Conservation (phyloP, 441 rosid species). For the Pelargonium citronellum region DNA sequence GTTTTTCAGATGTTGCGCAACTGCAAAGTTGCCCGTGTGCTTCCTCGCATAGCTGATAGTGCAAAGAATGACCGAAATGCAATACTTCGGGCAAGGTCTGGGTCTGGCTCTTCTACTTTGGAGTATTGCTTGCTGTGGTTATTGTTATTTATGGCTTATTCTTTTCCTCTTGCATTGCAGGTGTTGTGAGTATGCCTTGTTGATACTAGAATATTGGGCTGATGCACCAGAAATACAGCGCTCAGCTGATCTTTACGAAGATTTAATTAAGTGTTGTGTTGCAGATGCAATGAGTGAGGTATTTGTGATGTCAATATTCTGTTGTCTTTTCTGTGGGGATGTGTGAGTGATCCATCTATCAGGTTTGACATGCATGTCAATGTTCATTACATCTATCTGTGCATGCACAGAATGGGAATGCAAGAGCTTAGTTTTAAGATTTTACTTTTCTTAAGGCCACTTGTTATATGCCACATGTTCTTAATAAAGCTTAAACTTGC, state of each 20-base stretch:
- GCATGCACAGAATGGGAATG: background rate
- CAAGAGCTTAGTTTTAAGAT: background rate
- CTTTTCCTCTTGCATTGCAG: slow-evolving; percentile 35
- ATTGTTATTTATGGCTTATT: background rate
- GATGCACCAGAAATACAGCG: slow-evolving; percentile 94
- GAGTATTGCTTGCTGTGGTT: slow-evolving; percentile 17
- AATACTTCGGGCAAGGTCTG: slow-evolving; percentile 86
- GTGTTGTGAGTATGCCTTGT: slow-evolving; percentile 89
- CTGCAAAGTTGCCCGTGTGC: slow-evolving; percentile 86
- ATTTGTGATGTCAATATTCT: slow-evolving; percentile 20
- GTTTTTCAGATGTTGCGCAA: slow-evolving; percentile 77
- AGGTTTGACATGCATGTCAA: background rate
- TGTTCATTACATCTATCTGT: background rate
- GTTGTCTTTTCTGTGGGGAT: background rate
- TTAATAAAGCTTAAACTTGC: slow-evolving; percentile 22
- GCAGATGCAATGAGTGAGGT: slow-evolving; percentile 99
- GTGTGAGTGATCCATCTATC: background rate
- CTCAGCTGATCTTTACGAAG: slow-evolving; percentile 84
- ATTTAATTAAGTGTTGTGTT: slow-evolving; percentile 80
- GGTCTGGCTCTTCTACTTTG: slow-evolving; percentile 13
- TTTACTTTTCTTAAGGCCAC: background rate
- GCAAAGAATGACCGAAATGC: slow-evolving; percentile 94
- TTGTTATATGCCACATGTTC: background rate
- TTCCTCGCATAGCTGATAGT: slow-evolving; percentile 83
- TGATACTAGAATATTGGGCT: slow-evolving; percentile 91